A percentile compares a stretch with the other conserved stretches of the same genome.
phyloP scores from a whole-genome alignment of 164 flowering plant genomes.

The Annona squamosa region DNA sequence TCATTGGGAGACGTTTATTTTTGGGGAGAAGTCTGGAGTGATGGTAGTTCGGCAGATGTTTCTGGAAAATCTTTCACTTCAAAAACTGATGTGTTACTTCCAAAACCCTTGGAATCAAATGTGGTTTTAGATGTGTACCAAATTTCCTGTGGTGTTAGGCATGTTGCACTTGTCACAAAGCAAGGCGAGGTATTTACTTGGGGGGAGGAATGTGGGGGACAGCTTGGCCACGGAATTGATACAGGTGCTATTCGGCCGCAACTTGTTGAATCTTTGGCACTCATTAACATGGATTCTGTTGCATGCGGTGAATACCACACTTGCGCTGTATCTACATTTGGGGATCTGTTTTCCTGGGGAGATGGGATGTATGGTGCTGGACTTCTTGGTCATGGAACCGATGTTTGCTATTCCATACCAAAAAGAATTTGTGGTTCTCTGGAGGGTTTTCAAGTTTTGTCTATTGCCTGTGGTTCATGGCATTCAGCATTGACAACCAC shows the following conservation, averaged over 20 bases:
- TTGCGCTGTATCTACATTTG: slow-evolving; percentile 67
- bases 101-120: slow-evolving; percentile 68
- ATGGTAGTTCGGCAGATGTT: slow-evolving; percentile 40
- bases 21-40: slow-evolving; percentile 86
- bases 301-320: slow-evolving; percentile 87
- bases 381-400: slow-evolving; percentile 69
- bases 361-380: slow-evolving; percentile 66
- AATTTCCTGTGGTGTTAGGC: slow-evolving; percentile 76
- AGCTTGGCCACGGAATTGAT: slow-evolving; percentile 77
- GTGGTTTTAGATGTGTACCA: slow-evolving; percentile 83
- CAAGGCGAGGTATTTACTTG: slow-evolving; percentile 94
- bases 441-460: slow-evolving; percentile 68
- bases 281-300: slow-evolving; percentile 46
- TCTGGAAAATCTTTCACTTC: slow-evolving; percentile 22
- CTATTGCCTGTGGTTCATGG: slow-evolving; percentile 81
- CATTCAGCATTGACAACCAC: slow-evolving; percentile 69
- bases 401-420: slow-evolving; percentile 77
- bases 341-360: slow-evolving; percentile 82
- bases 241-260: slow-evolving; percentile 51
- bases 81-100: slow-evolving; percentile 59
- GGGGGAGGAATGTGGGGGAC: slow-evolving; percentile 92
- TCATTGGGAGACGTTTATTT: slow-evolving; percentile 86
- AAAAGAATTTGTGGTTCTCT: slow-evolving; percentile 63
- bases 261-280: slow-evolving; percentile 68
- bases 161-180: slow-evolving; percentile 77